These are phyloP conservation scores for Pythium volutum DNA, from an alignment of 352 stramenopile species.

Conservation along the genomic window DNA sequence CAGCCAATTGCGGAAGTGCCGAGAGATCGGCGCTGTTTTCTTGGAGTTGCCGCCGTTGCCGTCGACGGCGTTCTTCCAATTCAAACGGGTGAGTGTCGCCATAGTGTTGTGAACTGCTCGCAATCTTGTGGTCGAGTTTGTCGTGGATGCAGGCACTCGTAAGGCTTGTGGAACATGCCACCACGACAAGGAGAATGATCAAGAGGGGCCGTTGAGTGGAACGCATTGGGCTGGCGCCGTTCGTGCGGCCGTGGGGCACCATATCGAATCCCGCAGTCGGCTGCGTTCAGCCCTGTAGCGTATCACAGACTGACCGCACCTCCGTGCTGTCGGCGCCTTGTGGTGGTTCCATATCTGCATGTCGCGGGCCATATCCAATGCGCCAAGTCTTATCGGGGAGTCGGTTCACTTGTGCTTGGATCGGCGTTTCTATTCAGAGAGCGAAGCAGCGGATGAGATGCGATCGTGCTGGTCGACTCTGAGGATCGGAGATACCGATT, in stretches of 20 bases:
- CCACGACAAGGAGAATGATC: not conserved
- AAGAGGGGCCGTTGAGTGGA: not conserved
- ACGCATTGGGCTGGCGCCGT: no score
- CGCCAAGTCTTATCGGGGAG: not conserved
- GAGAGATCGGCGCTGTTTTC: conserved; percentile 4
- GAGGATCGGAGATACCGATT: not conserved
- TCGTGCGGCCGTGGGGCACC: no score
- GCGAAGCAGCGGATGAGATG: conserved; percentile 9
- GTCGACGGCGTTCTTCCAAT: conserved; percentile 9
- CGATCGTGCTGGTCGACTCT: conserved; percentile 1
- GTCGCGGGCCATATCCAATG: not conserved
- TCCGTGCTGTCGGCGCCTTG: no score
- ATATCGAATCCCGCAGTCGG: no score
- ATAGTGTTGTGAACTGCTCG: conserved; percentile 13
- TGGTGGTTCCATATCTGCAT: not conserved
- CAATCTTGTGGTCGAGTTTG: conserved; percentile 21
- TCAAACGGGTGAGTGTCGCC: conserved; percentile 24
- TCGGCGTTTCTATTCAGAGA: conserved; percentile 11
- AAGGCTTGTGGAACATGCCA: not conserved
- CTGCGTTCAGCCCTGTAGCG: no score
- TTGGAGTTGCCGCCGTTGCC: conserved; percentile 3
- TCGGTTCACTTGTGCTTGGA: not conserved
- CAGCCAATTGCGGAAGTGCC: not conserved
- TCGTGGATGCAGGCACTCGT: conserved; percentile 26
- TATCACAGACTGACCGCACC: no score